A percentile compares a stretch with the other conserved stretches of the same genome.
These are phyloP conservation scores for Phaeosphaeria sp. DNA, from an alignment of 2,329 filamentous ascomycete genomes.

Conservation along the genomic window DNA sequence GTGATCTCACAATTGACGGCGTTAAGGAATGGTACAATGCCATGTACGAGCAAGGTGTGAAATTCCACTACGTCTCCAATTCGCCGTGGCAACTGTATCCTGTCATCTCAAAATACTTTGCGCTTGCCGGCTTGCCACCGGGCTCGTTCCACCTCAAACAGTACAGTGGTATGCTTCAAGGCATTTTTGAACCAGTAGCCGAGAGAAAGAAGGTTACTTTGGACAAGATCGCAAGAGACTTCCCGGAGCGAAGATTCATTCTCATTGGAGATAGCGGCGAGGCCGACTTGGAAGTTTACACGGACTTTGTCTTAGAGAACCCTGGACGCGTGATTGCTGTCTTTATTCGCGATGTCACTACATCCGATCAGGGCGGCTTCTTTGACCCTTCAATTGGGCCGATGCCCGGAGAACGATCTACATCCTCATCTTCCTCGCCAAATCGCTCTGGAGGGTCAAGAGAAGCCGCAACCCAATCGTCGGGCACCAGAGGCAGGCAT, in stretches of 20 bases:
- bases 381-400: constrained; percentile 70
- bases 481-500: constrained; percentile 15
- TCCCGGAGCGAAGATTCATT: constrained; percentile 87
- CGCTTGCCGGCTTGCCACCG: constrained; percentile 76
- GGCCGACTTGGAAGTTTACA: constrained; percentile 96
- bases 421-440: constrained; percentile 29
- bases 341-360: constrained; percentile 96
- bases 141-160: constrained; percentile 96
- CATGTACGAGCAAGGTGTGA: constrained; percentile 80
- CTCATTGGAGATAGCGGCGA: constrained; percentile 96
- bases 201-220: constrained; percentile 91
- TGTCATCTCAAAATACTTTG: constrained; percentile 84
- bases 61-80: constrained; percentile 98
- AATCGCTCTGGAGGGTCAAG: constrained; percentile 15
- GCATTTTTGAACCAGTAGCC: constrained; percentile 96
- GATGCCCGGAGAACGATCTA: constrained; percentile 38
- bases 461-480: constrained; percentile 7
- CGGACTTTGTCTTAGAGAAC: constrained; percentile 84
- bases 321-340: constrained; percentile 83
- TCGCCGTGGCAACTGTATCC: constrained; percentile 98
- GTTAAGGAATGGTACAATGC: constrained; percentile 88
- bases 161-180: constrained; percentile 95
- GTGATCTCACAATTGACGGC: constrained; percentile 81
- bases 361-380: constrained; percentile 73
- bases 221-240: constrained; percentile 85